These are phyloP conservation scores for Hymenoscyphus fraxineus DNA, from an alignment of 2,329 filamentous ascomycete species.

Conservation along the genomic window DNA sequence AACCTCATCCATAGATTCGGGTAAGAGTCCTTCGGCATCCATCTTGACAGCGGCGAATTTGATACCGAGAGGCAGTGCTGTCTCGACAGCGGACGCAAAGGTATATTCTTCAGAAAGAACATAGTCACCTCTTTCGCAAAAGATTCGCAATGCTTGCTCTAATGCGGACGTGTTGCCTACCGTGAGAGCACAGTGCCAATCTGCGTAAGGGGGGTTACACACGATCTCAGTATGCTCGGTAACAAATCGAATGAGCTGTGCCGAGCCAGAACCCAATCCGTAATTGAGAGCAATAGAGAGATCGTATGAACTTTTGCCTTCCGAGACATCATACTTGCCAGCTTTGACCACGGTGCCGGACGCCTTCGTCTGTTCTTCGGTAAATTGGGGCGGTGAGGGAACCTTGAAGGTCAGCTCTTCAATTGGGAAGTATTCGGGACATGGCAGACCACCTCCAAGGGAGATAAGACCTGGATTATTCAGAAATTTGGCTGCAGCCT, in stretches of 20 bases:
- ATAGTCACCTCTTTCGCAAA: constrained; percentile 71
- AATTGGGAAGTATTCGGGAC: constrained; percentile 89
- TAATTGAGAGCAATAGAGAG: constrained; percentile 91
- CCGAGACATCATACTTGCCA: constrained; percentile 78
- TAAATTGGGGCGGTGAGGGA: constrained; percentile 65
- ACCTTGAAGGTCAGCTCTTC: constrained; percentile 72
- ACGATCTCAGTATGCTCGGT: constrained; percentile 95
- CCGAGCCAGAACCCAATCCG: constrained; percentile 78
- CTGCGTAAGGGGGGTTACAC: constrained; percentile 78
- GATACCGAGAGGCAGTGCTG: constrained; percentile 59
- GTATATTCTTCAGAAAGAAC: constrained; percentile 88
- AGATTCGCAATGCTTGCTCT: constrained; percentile 79
- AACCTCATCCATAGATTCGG: constrained; percentile 58
- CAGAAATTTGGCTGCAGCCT: constrained; percentile 74
- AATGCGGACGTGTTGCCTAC: constrained; percentile 83
- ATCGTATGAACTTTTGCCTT: constrained; percentile 59
- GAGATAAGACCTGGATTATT: constrained; percentile 81
- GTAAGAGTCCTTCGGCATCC: constrained; percentile 62
- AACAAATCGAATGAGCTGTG: constrained; percentile 83
- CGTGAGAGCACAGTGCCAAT: constrained; percentile 83
- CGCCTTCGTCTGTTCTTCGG: constrained; percentile 60
- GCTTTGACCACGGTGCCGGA: constrained; percentile 60
- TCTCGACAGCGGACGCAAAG: constrained; percentile 70
- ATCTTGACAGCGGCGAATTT: constrained; percentile 58
- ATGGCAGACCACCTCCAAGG: constrained; percentile 86